These are phyloP conservation scores for Stephanodiscus minutulus DNA, from an alignment of 108 stramenopile species.

Conservation along the genomic window DNA sequence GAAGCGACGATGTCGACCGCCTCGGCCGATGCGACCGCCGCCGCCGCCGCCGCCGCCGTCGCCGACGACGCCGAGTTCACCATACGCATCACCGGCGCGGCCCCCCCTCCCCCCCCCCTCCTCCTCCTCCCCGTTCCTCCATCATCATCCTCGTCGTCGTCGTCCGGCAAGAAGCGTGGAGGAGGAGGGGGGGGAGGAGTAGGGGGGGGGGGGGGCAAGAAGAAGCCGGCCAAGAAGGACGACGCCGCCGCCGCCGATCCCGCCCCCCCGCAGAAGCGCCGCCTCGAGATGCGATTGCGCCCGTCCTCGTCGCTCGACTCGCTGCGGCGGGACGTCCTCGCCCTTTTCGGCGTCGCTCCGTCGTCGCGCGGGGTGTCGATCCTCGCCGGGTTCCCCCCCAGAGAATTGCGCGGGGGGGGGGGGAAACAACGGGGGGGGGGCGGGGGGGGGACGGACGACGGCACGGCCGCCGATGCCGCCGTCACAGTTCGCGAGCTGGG, in stretches of 20 bases:
- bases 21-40: too few relatives aligned
- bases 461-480: slow-evolving; percentile 17
- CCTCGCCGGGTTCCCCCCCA: slow-evolving; percentile 66
- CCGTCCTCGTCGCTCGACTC: slow-evolving; percentile 29
- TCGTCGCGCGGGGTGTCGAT: slow-evolving; percentile 14
- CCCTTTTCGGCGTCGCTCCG: slow-evolving; percentile 27
- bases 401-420: too few relatives aligned
- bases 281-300: slow-evolving; percentile 33
- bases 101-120: slow-evolving; percentile 24
- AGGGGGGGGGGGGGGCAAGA: slow-evolving; percentile 2
- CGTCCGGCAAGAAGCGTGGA: slow-evolving; percentile 8
- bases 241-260: too few relatives aligned
- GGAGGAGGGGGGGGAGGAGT: not conserved
- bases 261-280: too few relatives aligned
- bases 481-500: slow-evolving; percentile 31
- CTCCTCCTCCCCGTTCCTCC: too few relatives aligned
- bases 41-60: not conserved
- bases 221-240: too few relatives aligned
- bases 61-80: slow-evolving; percentile 36
- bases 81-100: slow-evolving; percentile 37
- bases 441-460: too few relatives aligned
- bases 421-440: too few relatives aligned
- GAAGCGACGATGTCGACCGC: too few relatives aligned
- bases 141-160: too few relatives aligned
- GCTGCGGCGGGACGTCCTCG: slow-evolving; percentile 26